Evolutionary conservation across 352 stramenopile genomes (phyloP).

Genomic region (Pythium monospermum): DNA sequence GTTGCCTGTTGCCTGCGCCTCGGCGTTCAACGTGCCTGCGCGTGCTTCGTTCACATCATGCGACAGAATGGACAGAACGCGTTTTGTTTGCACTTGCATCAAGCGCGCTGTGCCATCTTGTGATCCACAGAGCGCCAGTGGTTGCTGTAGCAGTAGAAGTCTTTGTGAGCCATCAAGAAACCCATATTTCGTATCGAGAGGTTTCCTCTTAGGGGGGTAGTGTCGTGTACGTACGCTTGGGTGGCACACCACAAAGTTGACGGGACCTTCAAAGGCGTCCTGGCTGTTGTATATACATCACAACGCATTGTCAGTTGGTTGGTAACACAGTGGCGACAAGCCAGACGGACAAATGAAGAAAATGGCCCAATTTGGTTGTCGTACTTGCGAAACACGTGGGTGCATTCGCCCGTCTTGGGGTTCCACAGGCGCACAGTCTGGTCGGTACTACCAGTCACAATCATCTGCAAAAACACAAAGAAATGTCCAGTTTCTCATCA

Average conservation of each 20-base stretch:
- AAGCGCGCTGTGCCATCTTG: constrained; percentile 93
- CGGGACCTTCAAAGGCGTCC: constrained; percentile 79
- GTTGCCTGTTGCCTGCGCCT: constrained; percentile 55
- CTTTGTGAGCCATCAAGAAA: not conserved
- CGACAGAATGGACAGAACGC: constrained; percentile 86
- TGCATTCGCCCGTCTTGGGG: constrained; percentile 92
- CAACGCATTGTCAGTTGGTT: not conserved
- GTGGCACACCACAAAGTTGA: constrained; percentile 91
- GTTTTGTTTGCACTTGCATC: constrained; percentile 92
- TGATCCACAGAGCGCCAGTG: constrained; percentile 89
- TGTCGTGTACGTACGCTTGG: constrained; percentile 41
- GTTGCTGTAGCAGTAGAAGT: constrained; percentile 52
- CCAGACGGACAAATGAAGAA: too few relatives aligned
- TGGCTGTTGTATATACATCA: constrained; percentile 32
- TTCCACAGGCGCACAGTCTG: constrained; percentile 95
- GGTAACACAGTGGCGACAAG: too few relatives aligned
- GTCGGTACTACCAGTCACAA: constrained; percentile 92
- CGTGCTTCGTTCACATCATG: constrained; percentile 59
- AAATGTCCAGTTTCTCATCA: too few relatives aligned
- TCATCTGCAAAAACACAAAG: constrained; percentile 80
- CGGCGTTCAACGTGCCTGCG: constrained; percentile 45
- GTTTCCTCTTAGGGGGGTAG: not conserved
- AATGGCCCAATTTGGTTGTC: too few relatives aligned
- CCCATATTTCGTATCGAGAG: too few relatives aligned
- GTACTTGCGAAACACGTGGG: constrained; percentile 84